Percentiles rank a stretch among this genome's conserved stretches.
Conservation (phyloP, 2,329 filamentous ascomycete genomes). For the Biscogniauxia marginata region DNA sequence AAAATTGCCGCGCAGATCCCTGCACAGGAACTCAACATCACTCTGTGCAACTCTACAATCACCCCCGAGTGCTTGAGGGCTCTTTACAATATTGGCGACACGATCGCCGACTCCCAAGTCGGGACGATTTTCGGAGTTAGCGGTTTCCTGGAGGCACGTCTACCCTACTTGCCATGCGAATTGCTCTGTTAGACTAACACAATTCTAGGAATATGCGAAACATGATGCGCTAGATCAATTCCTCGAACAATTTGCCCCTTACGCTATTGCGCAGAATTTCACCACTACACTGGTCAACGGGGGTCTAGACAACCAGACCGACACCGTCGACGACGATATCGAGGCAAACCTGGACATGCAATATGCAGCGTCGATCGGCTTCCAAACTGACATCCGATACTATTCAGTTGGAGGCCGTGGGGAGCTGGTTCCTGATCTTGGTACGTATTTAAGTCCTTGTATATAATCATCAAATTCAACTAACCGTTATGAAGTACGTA, state of each 20-base stretch:
- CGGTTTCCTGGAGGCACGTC: constrained; percentile 32
- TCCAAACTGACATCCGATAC: constrained; percentile 48
- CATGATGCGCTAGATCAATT: constrained; percentile 42
- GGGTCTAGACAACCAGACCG: constrained; percentile 49
- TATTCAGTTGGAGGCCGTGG: constrained; percentile 57
- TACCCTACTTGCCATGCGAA: not conserved
- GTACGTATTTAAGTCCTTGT: not conserved
- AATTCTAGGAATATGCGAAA: constrained; percentile 32
- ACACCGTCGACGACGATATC: constrained; percentile 36
- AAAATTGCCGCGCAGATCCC: constrained; percentile 14
- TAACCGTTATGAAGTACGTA: not conserved
- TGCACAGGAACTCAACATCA: constrained; percentile 19
- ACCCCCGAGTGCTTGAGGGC: constrained; percentile 48
- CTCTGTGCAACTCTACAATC: constrained; percentile 39
- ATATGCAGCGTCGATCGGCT: constrained; percentile 51
- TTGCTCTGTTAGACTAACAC: not conserved
- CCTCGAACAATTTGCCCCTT: constrained; percentile 51
- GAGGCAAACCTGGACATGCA: constrained; percentile 62
- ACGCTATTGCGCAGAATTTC: constrained; percentile 52
- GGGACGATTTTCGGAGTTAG: constrained; percentile 43
- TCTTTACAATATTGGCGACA: constrained; percentile 48
- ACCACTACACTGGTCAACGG: constrained; percentile 55
- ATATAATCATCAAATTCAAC: not conserved
- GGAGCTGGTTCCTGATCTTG: constrained; percentile 47
- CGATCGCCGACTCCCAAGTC: constrained; percentile 32